phyloP scores from a whole-genome alignment of 306 rosid species.

The Acacia crassicarpa region DNA sequence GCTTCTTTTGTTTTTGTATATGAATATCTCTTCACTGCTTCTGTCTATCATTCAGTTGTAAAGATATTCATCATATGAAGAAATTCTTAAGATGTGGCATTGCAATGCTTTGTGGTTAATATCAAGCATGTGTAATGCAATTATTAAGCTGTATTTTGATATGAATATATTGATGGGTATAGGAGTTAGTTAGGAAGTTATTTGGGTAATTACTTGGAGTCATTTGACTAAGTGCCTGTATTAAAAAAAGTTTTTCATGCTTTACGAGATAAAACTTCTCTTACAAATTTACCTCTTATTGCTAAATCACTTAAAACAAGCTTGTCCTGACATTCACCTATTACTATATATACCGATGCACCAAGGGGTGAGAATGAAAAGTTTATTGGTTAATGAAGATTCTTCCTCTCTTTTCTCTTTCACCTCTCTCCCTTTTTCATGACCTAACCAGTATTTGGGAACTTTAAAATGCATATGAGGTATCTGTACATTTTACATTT shows the following conservation, averaged over 20 bases:
- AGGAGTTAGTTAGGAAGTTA: not conserved
- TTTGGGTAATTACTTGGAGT: not conserved
- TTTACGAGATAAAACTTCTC: too few relatives aligned
- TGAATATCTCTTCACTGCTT: slow-evolving; percentile 6
- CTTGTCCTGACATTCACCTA: not conserved
- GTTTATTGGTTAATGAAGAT: not conserved
- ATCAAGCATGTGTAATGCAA: not conserved
- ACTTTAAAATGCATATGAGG: not conserved
- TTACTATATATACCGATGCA: not conserved
- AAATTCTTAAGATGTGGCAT: not conserved
- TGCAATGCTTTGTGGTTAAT: not conserved
- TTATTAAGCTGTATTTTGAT: not conserved
- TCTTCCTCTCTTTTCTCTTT: not conserved
- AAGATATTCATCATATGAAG: not conserved
- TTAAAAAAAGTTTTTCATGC: too few relatives aligned
- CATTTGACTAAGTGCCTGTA: not conserved
- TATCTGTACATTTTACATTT: too few relatives aligned
- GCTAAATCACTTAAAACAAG: too few relatives aligned
- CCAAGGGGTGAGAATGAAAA: not conserved
- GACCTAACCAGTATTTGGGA: not conserved
- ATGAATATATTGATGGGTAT: not conserved
- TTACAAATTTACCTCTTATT: too few relatives aligned
- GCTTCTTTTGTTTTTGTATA: not conserved
- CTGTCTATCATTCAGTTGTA: not conserved
- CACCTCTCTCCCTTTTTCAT: too few relatives aligned